Evolutionary conservation across 768 basidiomycete genomes (phyloP).

Genomic region (Rhodotorula babjevae): DNA sequence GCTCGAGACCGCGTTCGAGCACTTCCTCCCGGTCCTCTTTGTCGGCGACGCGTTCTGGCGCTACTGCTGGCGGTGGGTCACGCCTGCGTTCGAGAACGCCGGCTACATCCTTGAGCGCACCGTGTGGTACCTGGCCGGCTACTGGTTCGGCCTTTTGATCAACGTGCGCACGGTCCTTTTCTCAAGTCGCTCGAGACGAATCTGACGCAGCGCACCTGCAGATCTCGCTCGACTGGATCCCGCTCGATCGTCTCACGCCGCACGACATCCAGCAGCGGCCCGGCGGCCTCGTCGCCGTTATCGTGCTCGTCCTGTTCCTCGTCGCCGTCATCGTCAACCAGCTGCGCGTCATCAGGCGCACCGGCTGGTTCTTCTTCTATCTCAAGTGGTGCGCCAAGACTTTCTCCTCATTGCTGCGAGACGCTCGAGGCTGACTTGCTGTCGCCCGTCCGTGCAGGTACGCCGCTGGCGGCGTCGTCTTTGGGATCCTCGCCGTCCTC

Average conservation of each 20-base stretch:
- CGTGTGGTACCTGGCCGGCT: constrained; percentile 69
- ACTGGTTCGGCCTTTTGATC: constrained; percentile 70
- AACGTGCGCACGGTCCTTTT: constrained; percentile 52
- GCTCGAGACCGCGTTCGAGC: constrained; percentile 65
- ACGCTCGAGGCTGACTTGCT: not conserved
- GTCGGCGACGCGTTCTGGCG: constrained; percentile 76
- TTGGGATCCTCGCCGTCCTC: constrained; percentile 62
- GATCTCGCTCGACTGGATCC: constrained; percentile 51
- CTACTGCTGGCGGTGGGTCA: constrained; percentile 64
- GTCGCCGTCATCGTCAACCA: constrained; percentile 62
- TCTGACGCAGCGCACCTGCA: not conserved
- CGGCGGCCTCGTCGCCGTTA: constrained; percentile 54
- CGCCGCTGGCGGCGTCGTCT: constrained; percentile 58
- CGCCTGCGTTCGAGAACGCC: constrained; percentile 58
- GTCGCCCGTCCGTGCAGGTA: constrained; percentile 29
- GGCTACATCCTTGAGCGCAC: constrained; percentile 67
- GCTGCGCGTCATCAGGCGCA: constrained; percentile 73
- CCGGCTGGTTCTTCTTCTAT: constrained; percentile 75
- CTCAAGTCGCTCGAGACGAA: not conserved
- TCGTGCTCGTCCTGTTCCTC: constrained; percentile 59
- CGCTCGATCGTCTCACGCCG: constrained; percentile 68
- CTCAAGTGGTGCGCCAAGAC: constrained; percentile 63
- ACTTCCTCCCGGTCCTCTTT: constrained; percentile 73
- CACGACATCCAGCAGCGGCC: constrained; percentile 62
- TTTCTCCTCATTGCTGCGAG: not conserved